phyloP scores from a whole-genome alignment of 2,329 filamentous ascomycete genomes.

The Fusarium poae region DNA sequence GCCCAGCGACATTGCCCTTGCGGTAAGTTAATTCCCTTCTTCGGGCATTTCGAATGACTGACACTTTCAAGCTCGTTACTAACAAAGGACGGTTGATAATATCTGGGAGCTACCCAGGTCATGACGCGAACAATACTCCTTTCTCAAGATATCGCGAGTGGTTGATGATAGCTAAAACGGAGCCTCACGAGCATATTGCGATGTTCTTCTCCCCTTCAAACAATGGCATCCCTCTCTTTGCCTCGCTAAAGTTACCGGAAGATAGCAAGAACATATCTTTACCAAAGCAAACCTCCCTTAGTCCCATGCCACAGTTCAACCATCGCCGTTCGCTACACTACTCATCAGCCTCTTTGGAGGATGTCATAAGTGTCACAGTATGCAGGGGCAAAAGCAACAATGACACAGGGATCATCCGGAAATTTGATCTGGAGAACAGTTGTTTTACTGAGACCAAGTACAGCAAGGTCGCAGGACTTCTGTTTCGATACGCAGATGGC shows the following conservation, averaged over 20 bases:
- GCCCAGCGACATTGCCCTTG: conserved; percentile 16
- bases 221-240: conserved; percentile 6
- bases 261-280: accelerated
- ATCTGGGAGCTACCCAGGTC: conserved; percentile 6
- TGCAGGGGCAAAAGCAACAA: not conserved
- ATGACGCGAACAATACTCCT: not conserved
- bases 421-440: not conserved
- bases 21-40: not conserved
- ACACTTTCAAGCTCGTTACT: conserved; percentile 3
- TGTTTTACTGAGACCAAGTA: not conserved
- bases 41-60: not conserved
- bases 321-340: not conserved
- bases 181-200: not conserved
- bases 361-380: not conserved
- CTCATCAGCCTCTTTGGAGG: not conserved
- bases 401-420: not conserved
- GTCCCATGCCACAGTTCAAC: not conserved
- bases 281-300: not conserved
- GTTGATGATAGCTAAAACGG: not conserved
- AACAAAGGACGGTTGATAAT: conserved; percentile 1
- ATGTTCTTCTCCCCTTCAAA: conserved; percentile 9
- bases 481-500: conserved; percentile 6
- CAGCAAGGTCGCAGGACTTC: conserved; percentile 1
- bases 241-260: not conserved
- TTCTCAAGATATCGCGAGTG: not conserved